These are phyloP conservation scores for Ramaria rubella DNA, from an alignment of 768 basidiomycete species.

Conservation along the genomic window DNA sequence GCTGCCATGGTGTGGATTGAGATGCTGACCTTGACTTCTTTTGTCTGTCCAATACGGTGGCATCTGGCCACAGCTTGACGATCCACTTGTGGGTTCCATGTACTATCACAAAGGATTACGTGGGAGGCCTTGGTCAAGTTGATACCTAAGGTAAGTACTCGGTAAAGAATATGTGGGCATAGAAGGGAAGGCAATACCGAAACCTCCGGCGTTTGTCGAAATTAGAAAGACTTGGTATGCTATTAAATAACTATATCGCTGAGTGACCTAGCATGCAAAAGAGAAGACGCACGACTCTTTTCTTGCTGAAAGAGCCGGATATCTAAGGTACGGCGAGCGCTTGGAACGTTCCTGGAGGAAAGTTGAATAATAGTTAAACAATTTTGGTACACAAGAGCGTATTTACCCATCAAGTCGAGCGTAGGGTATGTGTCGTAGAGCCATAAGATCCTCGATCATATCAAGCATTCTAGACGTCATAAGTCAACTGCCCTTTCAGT, in stretches of 20 bases:
- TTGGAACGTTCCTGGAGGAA: conserved; percentile 15
- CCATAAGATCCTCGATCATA: conserved; percentile 60
- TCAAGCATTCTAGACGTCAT: conserved; percentile 51
- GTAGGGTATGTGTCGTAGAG: conserved; percentile 49
- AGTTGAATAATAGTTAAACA: conserved; percentile 21
- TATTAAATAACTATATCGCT: conserved; percentile 11
- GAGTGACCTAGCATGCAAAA: not conserved
- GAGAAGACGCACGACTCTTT: conserved; percentile 38
- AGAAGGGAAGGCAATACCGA: conserved; percentile 37
- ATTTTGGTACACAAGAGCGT: not conserved
- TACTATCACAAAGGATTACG: conserved; percentile 25
- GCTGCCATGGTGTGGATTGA: not conserved
- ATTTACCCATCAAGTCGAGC: conserved; percentile 51
- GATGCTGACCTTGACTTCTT: conserved; percentile 48
- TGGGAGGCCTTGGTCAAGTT: conserved; percentile 13
- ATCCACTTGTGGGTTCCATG: conserved; percentile 35
- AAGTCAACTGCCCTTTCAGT: not conserved
- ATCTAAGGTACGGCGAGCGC: conserved; percentile 50
- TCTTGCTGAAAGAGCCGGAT: conserved; percentile 59
- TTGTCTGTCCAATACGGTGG: conserved; percentile 62
- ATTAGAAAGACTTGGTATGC: conserved; percentile 65
- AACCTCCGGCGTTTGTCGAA: conserved; percentile 65
- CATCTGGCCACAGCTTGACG: conserved; percentile 27
- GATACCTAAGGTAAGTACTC: conserved; percentile 6
- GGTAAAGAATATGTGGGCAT: not conserved